phyloP scores from a whole-genome alignment of 2,329 filamentous ascomycete species.

The Diaporthe capsici region DNA sequence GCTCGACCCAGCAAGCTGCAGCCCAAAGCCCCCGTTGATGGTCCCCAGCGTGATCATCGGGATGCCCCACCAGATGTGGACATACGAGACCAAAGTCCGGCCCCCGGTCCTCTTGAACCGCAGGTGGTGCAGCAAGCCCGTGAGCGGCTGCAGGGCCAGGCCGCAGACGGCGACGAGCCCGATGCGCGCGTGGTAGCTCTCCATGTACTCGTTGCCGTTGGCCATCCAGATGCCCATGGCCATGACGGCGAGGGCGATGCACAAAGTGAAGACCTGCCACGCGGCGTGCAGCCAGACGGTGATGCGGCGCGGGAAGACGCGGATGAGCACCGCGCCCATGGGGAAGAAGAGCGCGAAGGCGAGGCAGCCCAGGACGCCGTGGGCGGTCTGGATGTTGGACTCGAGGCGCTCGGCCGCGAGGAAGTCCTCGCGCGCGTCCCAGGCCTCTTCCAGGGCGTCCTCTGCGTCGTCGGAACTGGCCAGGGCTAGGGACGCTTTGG shows the following conservation, averaged over 20 bases:
- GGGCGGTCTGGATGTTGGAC: slow-evolving; percentile 10
- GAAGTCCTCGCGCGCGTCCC: slow-evolving; percentile 22
- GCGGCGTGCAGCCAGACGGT: slow-evolving; percentile 57
- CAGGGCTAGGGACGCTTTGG: background rate
- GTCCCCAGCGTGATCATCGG: slow-evolving; percentile 43
- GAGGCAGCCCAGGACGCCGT: slow-evolving; percentile 43
- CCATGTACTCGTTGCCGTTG: slow-evolving; percentile 20
- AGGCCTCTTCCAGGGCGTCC: background rate
- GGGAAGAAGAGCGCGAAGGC: slow-evolving; percentile 44
- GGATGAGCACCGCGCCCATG: slow-evolving; percentile 42
- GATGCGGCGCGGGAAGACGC: slow-evolving; percentile 50
- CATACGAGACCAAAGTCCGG: slow-evolving; percentile 16
- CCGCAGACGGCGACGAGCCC: slow-evolving; percentile 15
- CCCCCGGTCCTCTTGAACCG: slow-evolving; percentile 15
- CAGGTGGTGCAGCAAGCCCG: slow-evolving; percentile 32
- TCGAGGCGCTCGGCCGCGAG: background rate
- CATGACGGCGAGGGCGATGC: slow-evolving; percentile 55
- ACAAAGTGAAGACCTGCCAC: slow-evolving; percentile 55
- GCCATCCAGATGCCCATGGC: slow-evolving; percentile 58
- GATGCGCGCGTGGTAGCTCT: slow-evolving; percentile 28
- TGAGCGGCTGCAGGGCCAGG: slow-evolving; percentile 31
- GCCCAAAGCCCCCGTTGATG: slow-evolving; percentile 45
- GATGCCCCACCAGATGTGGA: slow-evolving; percentile 34
- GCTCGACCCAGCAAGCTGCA: slow-evolving; percentile 41
- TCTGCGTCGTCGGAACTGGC: background rate